Percentiles rank a stretch among this genome's conserved stretches.
phyloP scores from a whole-genome alignment of 306 rosid genomes.

The Datisca glomerata region DNA sequence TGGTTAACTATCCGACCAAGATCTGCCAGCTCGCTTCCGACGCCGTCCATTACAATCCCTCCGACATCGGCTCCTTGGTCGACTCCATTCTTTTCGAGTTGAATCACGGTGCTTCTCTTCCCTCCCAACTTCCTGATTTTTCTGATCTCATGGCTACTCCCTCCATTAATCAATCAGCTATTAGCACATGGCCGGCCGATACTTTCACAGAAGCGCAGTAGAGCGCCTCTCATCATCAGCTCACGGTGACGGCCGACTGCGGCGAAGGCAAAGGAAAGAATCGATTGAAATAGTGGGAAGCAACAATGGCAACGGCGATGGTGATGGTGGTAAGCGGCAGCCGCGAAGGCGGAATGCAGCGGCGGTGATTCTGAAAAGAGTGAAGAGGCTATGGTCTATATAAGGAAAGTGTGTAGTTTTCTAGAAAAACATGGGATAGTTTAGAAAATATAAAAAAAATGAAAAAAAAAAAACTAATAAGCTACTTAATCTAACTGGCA shows the following conservation, averaged over 20 bases:
- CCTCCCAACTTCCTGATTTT: conserved; percentile 37
- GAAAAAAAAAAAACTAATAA: too few species aligned
- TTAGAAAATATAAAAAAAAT: too few species aligned
- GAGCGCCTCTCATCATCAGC: conserved; percentile 13
- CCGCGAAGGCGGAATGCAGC: too few species aligned
- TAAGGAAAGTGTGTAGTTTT: too few species aligned
- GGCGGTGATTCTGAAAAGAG: too few species aligned
- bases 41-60: conserved; percentile 52
- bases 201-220: conserved; percentile 14
- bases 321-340: too few species aligned
- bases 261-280: too few species aligned
- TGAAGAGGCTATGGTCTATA: too few species aligned
- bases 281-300: too few species aligned
- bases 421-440: too few species aligned
- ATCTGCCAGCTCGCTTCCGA: conserved; percentile 52
- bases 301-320: too few species aligned
- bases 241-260: conserved; percentile 25
- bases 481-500: too few species aligned
- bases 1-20: conserved; percentile 45
- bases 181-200: conserved; percentile 18
- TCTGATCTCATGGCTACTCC: conserved; percentile 15
- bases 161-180: conserved; percentile 8
- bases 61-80: conserved; percentile 67
- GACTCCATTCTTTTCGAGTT: conserved; percentile 70
- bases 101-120: conserved; percentile 22